Evolutionary conservation across 768 basidiomycete genomes (phyloP).

Genomic region (Antrodiella citrinella): DNA sequence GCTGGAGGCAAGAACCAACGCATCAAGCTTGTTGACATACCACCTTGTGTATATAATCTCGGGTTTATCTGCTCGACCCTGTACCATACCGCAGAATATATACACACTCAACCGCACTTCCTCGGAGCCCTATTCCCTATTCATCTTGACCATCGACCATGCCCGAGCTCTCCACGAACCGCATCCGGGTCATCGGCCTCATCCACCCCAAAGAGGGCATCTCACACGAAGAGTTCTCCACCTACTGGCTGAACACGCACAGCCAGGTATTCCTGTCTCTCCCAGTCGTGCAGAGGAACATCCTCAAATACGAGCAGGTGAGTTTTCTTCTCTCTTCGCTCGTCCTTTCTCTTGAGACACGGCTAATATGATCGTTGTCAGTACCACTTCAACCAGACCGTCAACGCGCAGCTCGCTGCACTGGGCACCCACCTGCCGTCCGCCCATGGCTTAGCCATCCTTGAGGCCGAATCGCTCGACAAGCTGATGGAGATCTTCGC

Average conservation of each 20-base stretch:
- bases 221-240: slow-evolving; percentile 24
- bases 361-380: not conserved
- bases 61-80: too few relatives aligned
- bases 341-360: not conserved
- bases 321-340: not conserved
- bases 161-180: slow-evolving; percentile 8
- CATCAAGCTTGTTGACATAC: too few relatives aligned
- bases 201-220: slow-evolving; percentile 21
- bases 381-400: slow-evolving; percentile 14
- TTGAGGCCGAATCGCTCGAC: slow-evolving; percentile 27
- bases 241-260: slow-evolving; percentile 24
- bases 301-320: slow-evolving; percentile 30
- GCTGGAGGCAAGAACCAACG: too few relatives aligned
- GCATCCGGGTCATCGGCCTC: slow-evolving; percentile 22
- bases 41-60: too few relatives aligned
- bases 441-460: slow-evolving; percentile 23
- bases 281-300: slow-evolving; percentile 25
- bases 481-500: slow-evolving; percentile 23
- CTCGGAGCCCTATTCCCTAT: too few relatives aligned
- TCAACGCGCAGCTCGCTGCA: not conserved
- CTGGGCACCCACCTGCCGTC: slow-evolving; percentile 15
- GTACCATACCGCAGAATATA: too few relatives aligned
- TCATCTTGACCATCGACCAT: not conserved
- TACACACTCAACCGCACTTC: too few relatives aligned
- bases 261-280: slow-evolving; percentile 22